A percentile compares a stretch with the other conserved stretches of the same genome.
phyloP scores from a whole-genome alignment of 805 yeast genomes.

The Yarrowia sp. region DNA sequence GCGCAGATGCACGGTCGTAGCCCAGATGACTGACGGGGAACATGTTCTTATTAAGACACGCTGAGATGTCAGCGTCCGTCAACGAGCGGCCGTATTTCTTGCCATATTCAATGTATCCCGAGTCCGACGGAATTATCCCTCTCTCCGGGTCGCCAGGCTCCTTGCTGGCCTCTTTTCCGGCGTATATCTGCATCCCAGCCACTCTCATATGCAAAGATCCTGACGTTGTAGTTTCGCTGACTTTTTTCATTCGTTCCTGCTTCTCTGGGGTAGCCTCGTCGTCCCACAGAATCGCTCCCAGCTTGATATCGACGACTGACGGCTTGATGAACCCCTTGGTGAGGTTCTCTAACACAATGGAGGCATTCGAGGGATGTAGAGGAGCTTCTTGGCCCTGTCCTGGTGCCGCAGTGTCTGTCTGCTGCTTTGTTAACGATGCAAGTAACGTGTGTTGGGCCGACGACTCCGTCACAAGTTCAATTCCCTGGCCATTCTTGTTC shows the following conservation, averaged over 20 bases:
- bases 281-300: conserved; percentile 78
- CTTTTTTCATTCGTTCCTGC: conserved; percentile 63
- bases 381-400: conserved; percentile 43
- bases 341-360: conserved; percentile 69
- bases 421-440: conserved; percentile 10
- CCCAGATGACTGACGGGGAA: conserved; percentile 40
- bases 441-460: conserved; percentile 43
- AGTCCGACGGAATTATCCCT: conserved; percentile 4
- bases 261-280: conserved; percentile 63
- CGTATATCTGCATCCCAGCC: conserved; percentile 81
- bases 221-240: conserved; percentile 76
- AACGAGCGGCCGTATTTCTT: conserved; percentile 76
- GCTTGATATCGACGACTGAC: conserved; percentile 79
- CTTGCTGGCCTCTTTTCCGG: conserved; percentile 40
- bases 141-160: background rate
- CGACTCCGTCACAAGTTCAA: conserved; percentile 22
- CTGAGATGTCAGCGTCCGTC: conserved; percentile 40
- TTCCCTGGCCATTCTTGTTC: conserved; percentile 12
- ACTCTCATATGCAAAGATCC: conserved; percentile 78
- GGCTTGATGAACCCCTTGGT: conserved; percentile 69
- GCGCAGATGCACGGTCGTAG: conserved; percentile 47
- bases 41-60: conserved; percentile 29
- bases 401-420: background rate
- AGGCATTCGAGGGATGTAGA: conserved; percentile 15
- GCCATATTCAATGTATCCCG: conserved; percentile 58